A percentile compares a stretch with the other conserved stretches of the same genome.
Evolutionary conservation across 2,329 filamentous ascomycete species (phyloP).

Genomic region (Diaporthe destruens): DNA sequence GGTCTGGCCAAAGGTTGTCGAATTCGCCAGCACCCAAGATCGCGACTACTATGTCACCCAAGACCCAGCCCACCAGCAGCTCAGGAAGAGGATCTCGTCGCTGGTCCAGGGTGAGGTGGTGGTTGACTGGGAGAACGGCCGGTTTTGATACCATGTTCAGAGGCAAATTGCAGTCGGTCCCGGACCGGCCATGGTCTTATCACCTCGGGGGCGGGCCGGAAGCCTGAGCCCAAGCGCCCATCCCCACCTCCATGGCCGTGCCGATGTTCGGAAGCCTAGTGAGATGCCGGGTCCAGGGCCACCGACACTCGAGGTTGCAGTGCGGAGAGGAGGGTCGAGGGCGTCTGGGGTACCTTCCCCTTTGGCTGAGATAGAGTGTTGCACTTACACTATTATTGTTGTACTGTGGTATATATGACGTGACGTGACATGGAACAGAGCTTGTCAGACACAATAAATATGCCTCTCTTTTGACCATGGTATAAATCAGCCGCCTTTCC

Average conservation of each 20-base stretch:
- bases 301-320: background rate
- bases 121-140: constrained; percentile 66
- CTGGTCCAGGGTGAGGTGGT: constrained; percentile 66
- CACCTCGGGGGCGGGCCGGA: constrained; percentile 16
- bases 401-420: background rate
- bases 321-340: background rate
- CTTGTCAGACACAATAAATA: background rate
- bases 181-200: constrained; percentile 25
- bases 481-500: constrained; percentile 2
- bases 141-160: constrained; percentile 43
- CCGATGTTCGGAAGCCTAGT: constrained; percentile 28
- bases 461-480: background rate
- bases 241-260: constrained; percentile 23
- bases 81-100: constrained; percentile 62
- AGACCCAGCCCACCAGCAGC: constrained; percentile 72
- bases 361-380: background rate
- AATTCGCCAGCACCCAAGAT: constrained; percentile 73
- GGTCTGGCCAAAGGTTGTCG: constrained; percentile 58
- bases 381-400: no score
- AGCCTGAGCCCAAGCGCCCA: background rate
- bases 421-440: constrained; percentile 7
- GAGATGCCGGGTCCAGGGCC: background rate
- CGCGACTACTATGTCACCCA: constrained; percentile 74
- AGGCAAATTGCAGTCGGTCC: background rate
- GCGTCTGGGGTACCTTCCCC: background rate